phyloP scores from a whole-genome alignment of 202 grass and related monocot species.

The Carex sylvatica region DNA sequence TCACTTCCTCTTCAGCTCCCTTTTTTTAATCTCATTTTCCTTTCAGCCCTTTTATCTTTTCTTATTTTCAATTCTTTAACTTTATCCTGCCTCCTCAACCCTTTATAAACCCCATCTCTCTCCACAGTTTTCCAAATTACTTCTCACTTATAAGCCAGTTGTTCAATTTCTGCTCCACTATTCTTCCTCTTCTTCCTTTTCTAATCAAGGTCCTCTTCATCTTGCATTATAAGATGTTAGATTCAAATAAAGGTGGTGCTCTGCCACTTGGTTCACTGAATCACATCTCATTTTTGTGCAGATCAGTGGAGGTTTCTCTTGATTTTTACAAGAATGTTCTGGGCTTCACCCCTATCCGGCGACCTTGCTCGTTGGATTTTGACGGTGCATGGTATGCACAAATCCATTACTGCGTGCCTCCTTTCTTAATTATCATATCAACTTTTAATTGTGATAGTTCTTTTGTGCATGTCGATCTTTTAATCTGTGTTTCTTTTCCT shows the following conservation, averaged over 20 bases:
- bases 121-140: background rate
- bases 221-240: slow-evolving; percentile 16
- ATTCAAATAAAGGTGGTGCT: slow-evolving; percentile 1
- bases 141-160: background rate
- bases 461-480: background rate
- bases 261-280: slow-evolving; percentile 76
- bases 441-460: background rate
- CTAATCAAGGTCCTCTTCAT: slow-evolving; percentile 9
- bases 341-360: slow-evolving; percentile 66
- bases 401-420: background rate
- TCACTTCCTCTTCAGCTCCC: too few species aligned
- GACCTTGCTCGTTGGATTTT: slow-evolving; percentile 73
- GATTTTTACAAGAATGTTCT: slow-evolving; percentile 83
- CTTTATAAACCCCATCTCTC: background rate
- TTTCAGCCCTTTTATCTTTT: background rate
- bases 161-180: background rate
- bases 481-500: background rate
- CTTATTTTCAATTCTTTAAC: background rate
- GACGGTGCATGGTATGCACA: slow-evolving; percentile 67
- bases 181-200: background rate
- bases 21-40: too few species aligned
- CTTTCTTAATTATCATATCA: background rate
- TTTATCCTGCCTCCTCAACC: background rate
- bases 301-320: slow-evolving; percentile 56
- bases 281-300: slow-evolving; percentile 87